Conservation (phyloP, 768 basidiomycete genomes). For the Harrya chromipes region DNA sequence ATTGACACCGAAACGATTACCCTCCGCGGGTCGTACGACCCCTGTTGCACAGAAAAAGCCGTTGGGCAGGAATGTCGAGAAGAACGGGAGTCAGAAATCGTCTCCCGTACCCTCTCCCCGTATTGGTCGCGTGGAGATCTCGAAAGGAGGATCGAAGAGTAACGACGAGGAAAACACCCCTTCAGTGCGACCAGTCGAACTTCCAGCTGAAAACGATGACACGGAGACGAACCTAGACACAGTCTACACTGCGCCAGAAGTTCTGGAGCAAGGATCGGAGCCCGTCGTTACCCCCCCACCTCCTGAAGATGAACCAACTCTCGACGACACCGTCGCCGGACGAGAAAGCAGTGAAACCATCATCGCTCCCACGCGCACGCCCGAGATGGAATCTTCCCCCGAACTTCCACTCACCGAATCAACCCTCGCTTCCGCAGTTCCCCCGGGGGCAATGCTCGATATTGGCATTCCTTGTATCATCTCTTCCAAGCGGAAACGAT, state of each 20-base stretch:
- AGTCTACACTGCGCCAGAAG: slow-evolving; percentile 22
- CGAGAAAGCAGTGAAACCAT: slow-evolving; percentile 28
- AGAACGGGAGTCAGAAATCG: slow-evolving; percentile 13
- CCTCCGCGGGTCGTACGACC: slow-evolving; percentile 22
- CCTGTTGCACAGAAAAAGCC: slow-evolving; percentile 21
- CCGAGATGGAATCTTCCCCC: slow-evolving; percentile 17
- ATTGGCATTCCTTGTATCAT: slow-evolving; percentile 92
- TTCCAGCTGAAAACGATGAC: slow-evolving; percentile 38
- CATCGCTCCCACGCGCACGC: slow-evolving; percentile 20
- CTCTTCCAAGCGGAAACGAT: slow-evolving; percentile 74
- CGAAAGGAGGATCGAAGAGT: slow-evolving; percentile 34
- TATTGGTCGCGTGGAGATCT: slow-evolving; percentile 17
- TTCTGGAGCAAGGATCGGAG: slow-evolving; percentile 6
- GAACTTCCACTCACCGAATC: slow-evolving; percentile 21
- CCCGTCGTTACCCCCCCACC: slow-evolving; percentile 7
- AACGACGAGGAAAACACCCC: slow-evolving; percentile 19
- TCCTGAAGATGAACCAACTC: slow-evolving; percentile 11
- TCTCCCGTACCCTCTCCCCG: slow-evolving; percentile 17
- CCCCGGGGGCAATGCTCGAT: slow-evolving; percentile 66
- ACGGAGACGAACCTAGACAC: slow-evolving; percentile 22
- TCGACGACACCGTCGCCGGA: slow-evolving; percentile 21
- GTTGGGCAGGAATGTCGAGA: slow-evolving; percentile 13
- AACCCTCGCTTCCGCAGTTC: slow-evolving; percentile 23
- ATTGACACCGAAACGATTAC: slow-evolving; percentile 17
- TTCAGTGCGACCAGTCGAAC: slow-evolving; percentile 26